Conservation (phyloP, 805 yeast genomes). For the Dipodascus geniculatus region DNA sequence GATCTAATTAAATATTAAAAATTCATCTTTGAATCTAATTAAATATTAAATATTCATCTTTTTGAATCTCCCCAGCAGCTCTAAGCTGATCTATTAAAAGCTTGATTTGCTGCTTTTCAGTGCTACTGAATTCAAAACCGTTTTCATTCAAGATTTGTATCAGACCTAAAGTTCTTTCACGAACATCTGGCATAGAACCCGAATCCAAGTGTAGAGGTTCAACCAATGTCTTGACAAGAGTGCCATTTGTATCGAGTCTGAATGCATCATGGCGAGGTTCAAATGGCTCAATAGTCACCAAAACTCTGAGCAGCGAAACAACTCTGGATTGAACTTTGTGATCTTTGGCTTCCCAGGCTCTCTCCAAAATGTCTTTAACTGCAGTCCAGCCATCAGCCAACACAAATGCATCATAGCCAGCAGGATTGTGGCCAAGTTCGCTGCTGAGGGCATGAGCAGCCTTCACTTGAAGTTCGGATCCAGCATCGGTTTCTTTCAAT, state of each 20-base stretch:
- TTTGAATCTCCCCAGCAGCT: constrained; percentile 6
- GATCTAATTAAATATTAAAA: background rate
- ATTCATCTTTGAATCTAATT: background rate
- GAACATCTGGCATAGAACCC: constrained; percentile 13
- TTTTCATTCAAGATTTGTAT: constrained; percentile 7
- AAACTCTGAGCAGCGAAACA: constrained; percentile 12
- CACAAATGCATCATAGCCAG: constrained; percentile 45
- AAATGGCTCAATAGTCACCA: constrained; percentile 15
- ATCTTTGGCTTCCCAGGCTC: constrained; percentile 2
- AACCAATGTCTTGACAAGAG: constrained; percentile 8
- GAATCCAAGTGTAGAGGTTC: constrained; percentile 13
- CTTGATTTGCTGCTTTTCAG: constrained; percentile 4
- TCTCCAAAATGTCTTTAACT: constrained; percentile 24
- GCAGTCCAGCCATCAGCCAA: constrained; percentile 51
- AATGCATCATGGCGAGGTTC: constrained; percentile 9
- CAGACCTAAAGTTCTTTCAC: constrained; percentile 23
- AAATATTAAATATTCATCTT: constrained; percentile 4
- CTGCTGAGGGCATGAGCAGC: constrained; percentile 71
- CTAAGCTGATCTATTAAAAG: constrained; percentile 3
- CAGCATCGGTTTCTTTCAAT: constrained; percentile 19
- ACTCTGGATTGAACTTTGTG: constrained; percentile 10
- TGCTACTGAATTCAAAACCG: constrained; percentile 11
- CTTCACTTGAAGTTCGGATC: constrained; percentile 36
- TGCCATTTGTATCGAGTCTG: constrained; percentile 3
- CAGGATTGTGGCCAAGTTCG: constrained; percentile 54